Evolutionary conservation across 2,329 filamentous ascomycete genomes (phyloP).

Genomic region (Paramyrothecium roridum): DNA sequence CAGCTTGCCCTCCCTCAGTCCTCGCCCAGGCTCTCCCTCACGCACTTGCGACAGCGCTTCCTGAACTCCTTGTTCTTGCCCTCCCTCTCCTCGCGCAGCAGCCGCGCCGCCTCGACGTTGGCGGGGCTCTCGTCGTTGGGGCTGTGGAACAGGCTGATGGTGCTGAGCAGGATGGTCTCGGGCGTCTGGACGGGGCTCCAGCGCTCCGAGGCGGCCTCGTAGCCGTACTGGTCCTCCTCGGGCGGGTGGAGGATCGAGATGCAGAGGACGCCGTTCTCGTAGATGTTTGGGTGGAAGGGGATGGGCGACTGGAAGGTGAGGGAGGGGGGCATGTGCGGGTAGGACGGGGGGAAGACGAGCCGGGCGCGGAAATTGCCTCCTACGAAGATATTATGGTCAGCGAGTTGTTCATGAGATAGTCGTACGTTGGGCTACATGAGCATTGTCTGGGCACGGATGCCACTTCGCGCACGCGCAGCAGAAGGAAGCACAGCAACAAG

Average conservation of each 20-base stretch:
- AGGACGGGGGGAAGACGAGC: conserved; percentile 78
- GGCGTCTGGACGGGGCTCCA: conserved; percentile 95
- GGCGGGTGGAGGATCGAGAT: conserved; percentile 96
- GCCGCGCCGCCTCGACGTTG: conserved; percentile 86
- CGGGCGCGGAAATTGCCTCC: conserved; percentile 90
- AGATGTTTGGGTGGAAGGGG: conserved; percentile 93
- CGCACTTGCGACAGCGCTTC: conserved; percentile 72
- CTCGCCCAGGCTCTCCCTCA: conserved; percentile 77
- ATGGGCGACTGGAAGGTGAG: conserved; percentile 84
- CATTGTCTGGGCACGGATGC: too few relatives aligned
- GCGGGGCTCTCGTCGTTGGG: conserved; percentile 96
- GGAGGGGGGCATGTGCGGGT: conserved; percentile 83
- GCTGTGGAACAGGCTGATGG: conserved; percentile 87
- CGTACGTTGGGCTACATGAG: too few relatives aligned
- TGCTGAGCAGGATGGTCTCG: conserved; percentile 87
- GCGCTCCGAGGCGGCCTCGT: conserved; percentile 84
- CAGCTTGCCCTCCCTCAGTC: conserved; percentile 37
- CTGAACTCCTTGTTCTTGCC: conserved; percentile 68
- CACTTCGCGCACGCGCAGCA: too few relatives aligned
- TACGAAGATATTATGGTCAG: conserved; percentile 27
- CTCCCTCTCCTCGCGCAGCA: conserved; percentile 77
- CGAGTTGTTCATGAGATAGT: not conserved
- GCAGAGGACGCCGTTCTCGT: conserved; percentile 82
- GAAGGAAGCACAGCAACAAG: conserved; percentile 5
- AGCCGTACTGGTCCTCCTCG: conserved; percentile 90